Conservation (phyloP, 306 rosid genomes). For the Trifolium fragiferum region DNA sequence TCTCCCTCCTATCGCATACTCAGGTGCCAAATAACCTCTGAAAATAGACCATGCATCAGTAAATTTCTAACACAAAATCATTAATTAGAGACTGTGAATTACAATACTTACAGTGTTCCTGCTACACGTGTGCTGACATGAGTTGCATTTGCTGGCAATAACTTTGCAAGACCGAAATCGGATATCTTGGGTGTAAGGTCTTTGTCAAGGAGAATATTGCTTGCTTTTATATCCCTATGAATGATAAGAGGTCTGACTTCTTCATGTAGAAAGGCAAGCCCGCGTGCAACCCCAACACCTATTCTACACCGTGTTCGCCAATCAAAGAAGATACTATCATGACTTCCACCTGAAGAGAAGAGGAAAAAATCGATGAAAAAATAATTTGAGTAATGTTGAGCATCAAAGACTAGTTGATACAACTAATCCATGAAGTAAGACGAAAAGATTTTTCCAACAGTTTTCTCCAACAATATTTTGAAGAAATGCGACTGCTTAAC, state of each 20-base stretch:
- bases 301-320: conserved; percentile 71
- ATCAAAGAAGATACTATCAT: conserved; percentile 55
- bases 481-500: background rate
- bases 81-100: conserved; percentile 23
- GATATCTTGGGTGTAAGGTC: conserved; percentile 83
- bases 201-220: conserved; percentile 88
- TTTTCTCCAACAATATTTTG: conserved; percentile 2
- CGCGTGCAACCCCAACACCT: conserved; percentile 76
- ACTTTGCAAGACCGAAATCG: conserved; percentile 97
- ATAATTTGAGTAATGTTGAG: conserved; percentile 7
- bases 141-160: conserved; percentile 78
- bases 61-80: conserved; percentile 23
- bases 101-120: conserved; percentile 85
- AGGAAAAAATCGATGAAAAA: conserved; percentile 27
- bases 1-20: conserved; percentile 86
- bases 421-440: conserved; percentile 10
- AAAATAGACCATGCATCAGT: conserved; percentile 42
- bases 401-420: conserved; percentile 9
- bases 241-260: conserved; percentile 82
- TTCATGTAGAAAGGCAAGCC: conserved; percentile 91
- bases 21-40: conserved; percentile 98
- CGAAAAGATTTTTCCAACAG: background rate
- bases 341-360: conserved; percentile 64
- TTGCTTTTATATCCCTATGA: conserved; percentile 97
- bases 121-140: conserved; percentile 99